A percentile compares a stretch with the other conserved stretches of the same genome.
Evolutionary conservation across 495 filamentous ascomycete species (phyloP).

Genomic region (Xylaria intraflava): DNA sequence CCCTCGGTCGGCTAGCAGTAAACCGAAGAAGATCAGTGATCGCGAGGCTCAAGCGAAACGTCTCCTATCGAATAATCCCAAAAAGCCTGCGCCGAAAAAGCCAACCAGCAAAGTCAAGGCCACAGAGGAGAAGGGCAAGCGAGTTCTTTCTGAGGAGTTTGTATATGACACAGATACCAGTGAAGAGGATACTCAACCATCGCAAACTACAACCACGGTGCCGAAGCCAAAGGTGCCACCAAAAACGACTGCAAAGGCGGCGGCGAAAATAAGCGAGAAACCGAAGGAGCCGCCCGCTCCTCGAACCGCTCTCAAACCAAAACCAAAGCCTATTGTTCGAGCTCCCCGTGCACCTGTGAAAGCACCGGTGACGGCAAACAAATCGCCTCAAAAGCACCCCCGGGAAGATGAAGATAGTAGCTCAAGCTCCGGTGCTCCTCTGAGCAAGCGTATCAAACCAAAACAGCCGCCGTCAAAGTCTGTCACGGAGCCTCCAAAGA

Average conservation of each 20-base stretch:
- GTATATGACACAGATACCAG: constrained; percentile 73
- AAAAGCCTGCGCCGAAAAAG: constrained; percentile 41
- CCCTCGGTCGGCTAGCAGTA: constrained; percentile 42
- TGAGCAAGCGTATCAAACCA: constrained; percentile 45
- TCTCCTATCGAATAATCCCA: constrained; percentile 41
- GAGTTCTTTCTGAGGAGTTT: constrained; percentile 59
- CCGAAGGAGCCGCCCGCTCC: constrained; percentile 24
- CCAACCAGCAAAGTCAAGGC: constrained; percentile 33
- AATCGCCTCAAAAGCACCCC: constrained; percentile 31
- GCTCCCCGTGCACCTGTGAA: constrained; percentile 24
- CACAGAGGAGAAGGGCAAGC: constrained; percentile 22
- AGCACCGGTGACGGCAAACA: constrained; percentile 16
- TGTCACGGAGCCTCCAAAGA: constrained; percentile 9
- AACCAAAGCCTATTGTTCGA: constrained; percentile 22
- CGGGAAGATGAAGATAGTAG: constrained; percentile 45
- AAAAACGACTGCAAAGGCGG: constrained; percentile 29
- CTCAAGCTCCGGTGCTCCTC: constrained; percentile 44
- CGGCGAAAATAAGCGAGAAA: constrained; percentile 19
- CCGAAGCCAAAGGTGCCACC: constrained; percentile 18
- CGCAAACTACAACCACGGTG: constrained; percentile 26
- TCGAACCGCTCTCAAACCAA: constrained; percentile 16
- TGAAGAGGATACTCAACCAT: constrained; percentile 38
- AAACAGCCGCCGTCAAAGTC: constrained; percentile 23
- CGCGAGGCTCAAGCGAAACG: constrained; percentile 59
- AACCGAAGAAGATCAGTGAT: constrained; percentile 55